phyloP scores from a whole-genome alignment of 1,139 yeast species.

The Trichomonascaceae sp. region DNA sequence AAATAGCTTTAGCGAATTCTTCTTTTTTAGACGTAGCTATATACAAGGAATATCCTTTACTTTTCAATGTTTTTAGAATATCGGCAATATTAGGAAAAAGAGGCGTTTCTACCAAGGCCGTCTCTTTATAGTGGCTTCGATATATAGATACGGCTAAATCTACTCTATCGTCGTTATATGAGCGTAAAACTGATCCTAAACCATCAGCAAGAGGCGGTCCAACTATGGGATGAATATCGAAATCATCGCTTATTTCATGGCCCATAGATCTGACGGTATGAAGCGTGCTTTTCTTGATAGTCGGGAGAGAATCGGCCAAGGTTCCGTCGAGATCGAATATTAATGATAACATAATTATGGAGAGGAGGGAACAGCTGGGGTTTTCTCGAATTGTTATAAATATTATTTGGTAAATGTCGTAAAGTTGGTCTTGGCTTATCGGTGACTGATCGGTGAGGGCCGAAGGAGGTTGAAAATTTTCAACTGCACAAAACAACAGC shows the following conservation, averaged over 20 bases:
- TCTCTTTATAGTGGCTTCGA: not conserved
- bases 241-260: not conserved
- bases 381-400: no score
- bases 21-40: not conserved
- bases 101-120: not conserved
- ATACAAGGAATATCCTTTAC: not conserved
- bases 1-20: not conserved
- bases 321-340: not conserved
- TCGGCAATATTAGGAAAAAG: not conserved
- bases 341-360: not conserved
- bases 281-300: not conserved
- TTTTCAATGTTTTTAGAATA: not conserved
- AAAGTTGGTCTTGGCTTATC: not conserved
- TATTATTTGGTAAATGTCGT: no score
- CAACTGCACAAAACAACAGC: not conserved
- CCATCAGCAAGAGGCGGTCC: not conserved
- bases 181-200: not conserved
- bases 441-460: no score
- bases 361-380: no score
- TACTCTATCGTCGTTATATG: not conserved
- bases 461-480: no score
- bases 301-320: not conserved
- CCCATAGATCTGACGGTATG: not conserved
- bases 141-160: not conserved
- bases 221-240: not conserved